These are phyloP conservation scores for Hyphodiscus sp. DNA, from an alignment of 2,329 filamentous ascomycete species.

Conservation along the genomic window DNA sequence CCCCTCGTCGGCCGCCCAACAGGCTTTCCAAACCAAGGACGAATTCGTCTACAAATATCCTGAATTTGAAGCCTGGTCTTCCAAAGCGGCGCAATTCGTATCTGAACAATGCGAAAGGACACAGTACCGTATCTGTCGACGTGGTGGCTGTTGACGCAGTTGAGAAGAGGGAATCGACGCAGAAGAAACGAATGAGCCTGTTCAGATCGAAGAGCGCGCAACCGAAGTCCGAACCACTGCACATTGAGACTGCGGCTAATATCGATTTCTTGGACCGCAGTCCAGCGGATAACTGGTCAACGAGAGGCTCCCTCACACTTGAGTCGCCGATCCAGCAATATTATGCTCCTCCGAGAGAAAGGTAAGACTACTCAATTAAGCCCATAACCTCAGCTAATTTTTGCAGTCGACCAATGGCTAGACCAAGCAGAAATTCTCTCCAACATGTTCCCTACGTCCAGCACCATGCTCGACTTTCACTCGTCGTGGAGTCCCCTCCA, in stretches of 20 bases:
- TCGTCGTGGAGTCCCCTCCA: conserved; percentile 21
- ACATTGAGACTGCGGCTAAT: conserved; percentile 3
- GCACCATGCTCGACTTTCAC: conserved; percentile 21
- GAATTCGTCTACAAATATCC: conserved; percentile 18
- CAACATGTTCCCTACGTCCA: conserved; percentile 15
- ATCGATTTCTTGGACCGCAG: conserved; percentile 3
- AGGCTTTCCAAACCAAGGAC: conserved; percentile 30
- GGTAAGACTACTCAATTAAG: background rate
- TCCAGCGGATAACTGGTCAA: conserved; percentile 1
- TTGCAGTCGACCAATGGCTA: conserved; percentile 9
- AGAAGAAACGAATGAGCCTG: conserved; percentile 16
- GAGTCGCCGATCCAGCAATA: background rate
- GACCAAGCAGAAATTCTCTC: conserved; percentile 19
- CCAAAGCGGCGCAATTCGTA: conserved; percentile 19
- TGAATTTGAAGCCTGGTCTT: conserved; percentile 11
- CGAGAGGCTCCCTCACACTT: background rate
- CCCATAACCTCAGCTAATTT: conserved; percentile 1
- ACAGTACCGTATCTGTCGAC: background rate
- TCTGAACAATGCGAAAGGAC: conserved; percentile 2
- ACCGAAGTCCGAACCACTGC: conserved; percentile 1
- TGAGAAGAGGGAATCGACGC: background rate
- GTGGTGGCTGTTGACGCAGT: background rate
- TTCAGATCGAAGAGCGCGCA: conserved; percentile 24
- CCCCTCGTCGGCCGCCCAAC: conserved; percentile 17
- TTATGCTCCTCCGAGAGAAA: background rate